Conservation (phyloP, 768 basidiomycete species). For the Lentinula sp. region DNA sequence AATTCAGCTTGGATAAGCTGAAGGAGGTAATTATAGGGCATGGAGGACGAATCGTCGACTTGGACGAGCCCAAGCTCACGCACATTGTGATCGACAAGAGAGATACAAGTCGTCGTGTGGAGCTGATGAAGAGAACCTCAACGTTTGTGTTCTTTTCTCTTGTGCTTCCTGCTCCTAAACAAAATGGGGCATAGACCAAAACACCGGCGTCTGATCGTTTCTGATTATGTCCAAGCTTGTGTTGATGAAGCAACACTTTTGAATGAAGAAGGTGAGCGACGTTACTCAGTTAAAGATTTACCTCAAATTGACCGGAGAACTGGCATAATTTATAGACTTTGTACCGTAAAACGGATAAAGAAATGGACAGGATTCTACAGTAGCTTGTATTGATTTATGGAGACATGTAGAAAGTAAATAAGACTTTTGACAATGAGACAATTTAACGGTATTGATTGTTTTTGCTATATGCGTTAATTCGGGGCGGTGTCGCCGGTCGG, state of each 20-base stretch:
- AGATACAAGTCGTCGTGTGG: constrained; percentile 65
- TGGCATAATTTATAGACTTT: constrained; percentile 16
- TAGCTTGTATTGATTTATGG: neutral
- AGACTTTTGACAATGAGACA: neutral
- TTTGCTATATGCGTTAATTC: neutral
- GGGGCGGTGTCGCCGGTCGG: neutral
- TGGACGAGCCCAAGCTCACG: constrained; percentile 76
- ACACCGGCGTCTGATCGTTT: constrained; percentile 68
- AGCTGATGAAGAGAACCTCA: constrained; percentile 65
- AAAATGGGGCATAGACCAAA: constrained; percentile 54
- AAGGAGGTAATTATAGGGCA: constrained; percentile 50
- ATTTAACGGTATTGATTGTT: neutral
- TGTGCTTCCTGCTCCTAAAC: constrained; percentile 9
- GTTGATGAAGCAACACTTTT: constrained; percentile 79
- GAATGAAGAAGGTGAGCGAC: constrained; percentile 72
- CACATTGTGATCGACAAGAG: constrained; percentile 84
- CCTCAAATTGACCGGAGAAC: neutral
- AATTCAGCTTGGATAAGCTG: constrained; percentile 48
- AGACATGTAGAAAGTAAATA: neutral
- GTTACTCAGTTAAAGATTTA: neutral
- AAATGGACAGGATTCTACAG: neutral
- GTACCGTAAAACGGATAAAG: constrained; percentile 10
- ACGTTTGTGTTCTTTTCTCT: constrained; percentile 39
- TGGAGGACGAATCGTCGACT: constrained; percentile 66
- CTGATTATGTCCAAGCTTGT: constrained; percentile 73